Percentiles rank a stretch among this genome's conserved stretches.
These are phyloP conservation scores for Termitomyces sp. DNA, from an alignment of 1,284 basidiomycete genomes.

Conservation along the genomic window DNA sequence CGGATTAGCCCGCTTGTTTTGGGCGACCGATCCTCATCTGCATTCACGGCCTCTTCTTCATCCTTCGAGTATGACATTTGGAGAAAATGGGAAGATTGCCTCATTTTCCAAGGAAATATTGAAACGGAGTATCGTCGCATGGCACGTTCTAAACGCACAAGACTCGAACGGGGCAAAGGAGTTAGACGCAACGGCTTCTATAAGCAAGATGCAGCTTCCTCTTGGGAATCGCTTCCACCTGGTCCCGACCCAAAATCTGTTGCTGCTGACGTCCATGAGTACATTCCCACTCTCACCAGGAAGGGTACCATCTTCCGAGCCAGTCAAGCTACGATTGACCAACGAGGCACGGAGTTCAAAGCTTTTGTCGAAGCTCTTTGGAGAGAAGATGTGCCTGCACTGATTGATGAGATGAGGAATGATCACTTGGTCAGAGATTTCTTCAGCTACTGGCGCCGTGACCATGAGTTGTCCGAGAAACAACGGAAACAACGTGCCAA, in stretches of 20 bases:
- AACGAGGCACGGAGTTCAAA: conserved; percentile 53
- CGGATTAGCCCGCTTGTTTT: conserved; percentile 43
- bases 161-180: conserved; percentile 64
- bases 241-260: conserved; percentile 70
- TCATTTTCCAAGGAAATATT: conserved; percentile 65
- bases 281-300: conserved; percentile 62
- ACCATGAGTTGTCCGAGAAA: conserved; percentile 55
- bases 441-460: conserved; percentile 70
- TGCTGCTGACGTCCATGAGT: conserved; percentile 57
- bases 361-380: conserved; percentile 56
- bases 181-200: conserved; percentile 71
- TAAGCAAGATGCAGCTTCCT: conserved; percentile 65
- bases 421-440: conserved; percentile 61
- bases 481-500: conserved; percentile 26
- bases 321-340: conserved; percentile 60
- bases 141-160: conserved; percentile 58
- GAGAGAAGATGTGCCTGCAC: conserved; percentile 52
- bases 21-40: conserved; percentile 35
- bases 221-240: conserved; percentile 80
- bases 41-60: conserved; percentile 31
- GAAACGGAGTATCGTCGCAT: conserved; percentile 58
- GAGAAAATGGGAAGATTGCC: conserved; percentile 76
- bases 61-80: conserved; percentile 61
- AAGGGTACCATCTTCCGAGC: conserved; percentile 68
- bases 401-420: conserved; percentile 61